A percentile compares a stretch with the other conserved stretches of the same genome.
These are phyloP conservation scores for Trametes meyenii DNA, from an alignment of 768 basidiomycete species.

Conservation along the genomic window DNA sequence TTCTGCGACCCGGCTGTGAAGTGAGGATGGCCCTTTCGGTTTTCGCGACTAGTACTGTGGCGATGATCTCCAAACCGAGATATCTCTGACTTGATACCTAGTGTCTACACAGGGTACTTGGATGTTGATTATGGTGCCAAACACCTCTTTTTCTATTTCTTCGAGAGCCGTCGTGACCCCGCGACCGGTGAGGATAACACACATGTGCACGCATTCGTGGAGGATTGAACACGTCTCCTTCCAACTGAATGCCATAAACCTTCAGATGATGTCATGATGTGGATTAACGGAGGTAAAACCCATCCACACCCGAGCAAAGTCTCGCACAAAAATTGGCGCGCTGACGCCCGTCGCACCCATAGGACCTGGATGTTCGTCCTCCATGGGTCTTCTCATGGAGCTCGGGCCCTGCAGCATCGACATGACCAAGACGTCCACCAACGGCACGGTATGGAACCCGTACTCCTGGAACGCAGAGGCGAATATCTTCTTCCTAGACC, in stretches of 20 bases:
- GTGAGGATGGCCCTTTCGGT: conserved; percentile 32
- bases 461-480: conserved; percentile 67
- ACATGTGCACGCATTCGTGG: neutral
- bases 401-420: conserved; percentile 65
- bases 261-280: conserved; percentile 67
- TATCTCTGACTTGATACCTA: conserved; percentile 17
- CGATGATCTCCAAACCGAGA: too few species aligned
- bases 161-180: conserved; percentile 54
- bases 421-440: conserved; percentile 53
- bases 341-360: neutral
- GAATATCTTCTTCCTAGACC: conserved; percentile 75
- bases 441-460: conserved; percentile 66
- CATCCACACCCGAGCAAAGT: too few species aligned
- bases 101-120: conserved; percentile 51
- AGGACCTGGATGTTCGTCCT: conserved; percentile 63
- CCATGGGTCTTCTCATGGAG: conserved; percentile 63
- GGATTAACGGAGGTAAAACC: conserved; percentile 61
- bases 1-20: conserved; percentile 70
- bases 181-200: conserved; percentile 35
- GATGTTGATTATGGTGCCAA: conserved; percentile 53
- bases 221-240: neutral
- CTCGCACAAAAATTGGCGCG: too few species aligned
- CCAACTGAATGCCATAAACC: neutral
- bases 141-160: conserved; percentile 63
- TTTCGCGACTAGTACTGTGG: neutral